Percentiles rank a stretch among this genome's conserved stretches.
phyloP scores from a whole-genome alignment of 129 eudicot genomes.

The Cynara cardunculus region DNA sequence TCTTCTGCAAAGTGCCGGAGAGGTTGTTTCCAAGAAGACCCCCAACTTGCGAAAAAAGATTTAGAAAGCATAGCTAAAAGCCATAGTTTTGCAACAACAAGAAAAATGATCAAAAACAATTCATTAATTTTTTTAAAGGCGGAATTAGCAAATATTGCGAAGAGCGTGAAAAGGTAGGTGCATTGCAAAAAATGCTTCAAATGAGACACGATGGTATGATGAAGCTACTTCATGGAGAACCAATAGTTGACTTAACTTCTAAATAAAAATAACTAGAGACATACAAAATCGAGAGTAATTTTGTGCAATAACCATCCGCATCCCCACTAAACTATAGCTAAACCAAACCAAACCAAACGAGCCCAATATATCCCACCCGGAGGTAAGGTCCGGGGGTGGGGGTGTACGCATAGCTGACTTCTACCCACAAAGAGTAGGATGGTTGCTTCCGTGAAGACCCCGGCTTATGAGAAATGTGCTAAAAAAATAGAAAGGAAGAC shows the following conservation, averaged over 20 bases:
- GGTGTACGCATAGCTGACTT: background rate
- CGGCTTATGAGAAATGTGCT: background rate
- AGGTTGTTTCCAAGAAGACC: background rate
- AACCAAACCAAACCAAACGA: background rate
- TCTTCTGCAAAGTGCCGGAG: background rate
- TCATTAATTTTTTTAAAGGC: background rate
- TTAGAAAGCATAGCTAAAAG: background rate
- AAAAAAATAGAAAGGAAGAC: background rate
- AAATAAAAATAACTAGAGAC: background rate
- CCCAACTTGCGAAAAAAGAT: background rate
- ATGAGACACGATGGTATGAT: background rate
- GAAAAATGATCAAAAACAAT: no score
- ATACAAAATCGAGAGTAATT: background rate
- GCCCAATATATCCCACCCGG: background rate
- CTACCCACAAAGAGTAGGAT: background rate
- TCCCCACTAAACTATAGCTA: background rate
- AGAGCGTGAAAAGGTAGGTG: background rate
- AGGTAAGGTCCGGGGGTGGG: background rate
- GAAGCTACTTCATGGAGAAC: background rate
- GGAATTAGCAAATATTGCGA: no score
- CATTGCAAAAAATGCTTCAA: background rate
- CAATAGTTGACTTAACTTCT: background rate
- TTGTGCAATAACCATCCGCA: background rate
- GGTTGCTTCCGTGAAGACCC: background rate
- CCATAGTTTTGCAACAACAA: background rate